A percentile compares a stretch with the other conserved stretches of the same genome.
Evolutionary conservation across 371 early-diverging fungal genomes (phyloP).

Genomic region (Conidiobolus incongruus): DNA sequence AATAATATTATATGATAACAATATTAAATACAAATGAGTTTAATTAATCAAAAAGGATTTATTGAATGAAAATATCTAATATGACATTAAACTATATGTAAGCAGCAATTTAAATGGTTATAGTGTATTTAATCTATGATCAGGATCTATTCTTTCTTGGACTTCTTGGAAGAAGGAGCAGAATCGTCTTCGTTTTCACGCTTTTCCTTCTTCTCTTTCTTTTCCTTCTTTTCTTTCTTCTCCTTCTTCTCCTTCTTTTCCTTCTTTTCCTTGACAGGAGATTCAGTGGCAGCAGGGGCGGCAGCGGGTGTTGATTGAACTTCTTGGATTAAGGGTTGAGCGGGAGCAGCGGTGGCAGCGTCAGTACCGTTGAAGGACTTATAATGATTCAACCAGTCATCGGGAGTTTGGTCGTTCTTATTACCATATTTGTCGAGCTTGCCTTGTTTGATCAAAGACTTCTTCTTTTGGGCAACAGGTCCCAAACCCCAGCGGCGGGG

Average conservation of each 20-base stretch:
- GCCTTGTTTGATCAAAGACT: conserved; percentile 88
- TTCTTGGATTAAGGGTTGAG: not conserved
- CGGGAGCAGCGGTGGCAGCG: not conserved
- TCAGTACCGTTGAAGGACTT: not conserved
- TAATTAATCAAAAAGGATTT: too few species aligned
- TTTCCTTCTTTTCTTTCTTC: conserved; percentile 4
- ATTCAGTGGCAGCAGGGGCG: too few species aligned
- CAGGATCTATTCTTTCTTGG: too few species aligned
- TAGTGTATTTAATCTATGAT: too few species aligned
- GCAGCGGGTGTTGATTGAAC: not conserved
- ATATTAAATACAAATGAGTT: too few species aligned
- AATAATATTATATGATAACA: too few species aligned
- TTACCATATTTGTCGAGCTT: conserved; percentile 93
- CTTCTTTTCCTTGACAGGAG: conserved; percentile 1
- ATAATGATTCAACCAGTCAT: too few species aligned
- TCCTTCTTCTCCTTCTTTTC: conserved; percentile 3
- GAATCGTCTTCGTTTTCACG: not conserved
- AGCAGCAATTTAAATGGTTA: too few species aligned
- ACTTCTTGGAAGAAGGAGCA: too few species aligned
- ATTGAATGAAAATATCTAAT: too few species aligned
- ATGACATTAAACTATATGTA: too few species aligned
- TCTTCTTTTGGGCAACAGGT: conserved; percentile 87
- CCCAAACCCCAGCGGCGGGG: conserved; percentile 96
- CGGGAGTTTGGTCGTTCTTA: conserved; percentile 62
- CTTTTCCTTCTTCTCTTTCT: conserved; percentile 4